Evolutionary conservation across 2,329 filamentous ascomycete genomes (phyloP), one percentile per base, ranked within the genome.

Genomic region (Chaetomiaceae sp.): DNA sequence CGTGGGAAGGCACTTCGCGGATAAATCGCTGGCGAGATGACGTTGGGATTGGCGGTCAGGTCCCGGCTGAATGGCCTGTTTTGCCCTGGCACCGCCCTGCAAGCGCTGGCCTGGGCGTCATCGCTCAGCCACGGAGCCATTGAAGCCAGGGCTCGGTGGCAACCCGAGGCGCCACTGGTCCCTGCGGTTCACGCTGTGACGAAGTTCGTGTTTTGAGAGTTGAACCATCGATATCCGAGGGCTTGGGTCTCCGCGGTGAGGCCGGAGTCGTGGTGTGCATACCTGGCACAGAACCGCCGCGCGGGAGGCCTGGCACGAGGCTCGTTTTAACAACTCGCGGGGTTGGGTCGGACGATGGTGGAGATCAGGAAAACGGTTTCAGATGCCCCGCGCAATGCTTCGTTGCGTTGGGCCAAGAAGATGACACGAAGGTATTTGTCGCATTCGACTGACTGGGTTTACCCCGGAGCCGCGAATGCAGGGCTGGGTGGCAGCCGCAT

Each of bases 351-450:
- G 40, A 42, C 10, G 40, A 30, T 27, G n/a, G n/a, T n/a, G 10
- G 4, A 10, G 12, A n/a, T 10, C 27, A 20, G 12, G 20, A 30
- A 43, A 20, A 18, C 4, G 14, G 42, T n/a, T 38, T 27, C 36
- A 39, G 42, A 35, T 29, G 36, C 29, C 7, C 12, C 9, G 22
- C 22, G 15, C 11, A 32, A 14, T 33, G 24, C 18, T 22, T 32
- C 38, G 18, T 27, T 6, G 22, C 22, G 22, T 42, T 14, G n/a
- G n/a, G n/a, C n/a, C n/a, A n/a, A n/a, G n/a, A 33, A 20, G 14
- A 24, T 26, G 37, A 35, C 36, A 29, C 14, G 30, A 40, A 30
- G 39, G 15, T 26, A 47, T 42, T 38, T 39, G 40, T 47, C 39
- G 26, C 27, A 27, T 4, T 12, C 36, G 12, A 19, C n/a, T n/a